These are phyloP conservation scores for Globomyces pollinis-pini DNA, from an alignment of 192 early-diverging fungal genomes.

Conservation along the genomic window DNA sequence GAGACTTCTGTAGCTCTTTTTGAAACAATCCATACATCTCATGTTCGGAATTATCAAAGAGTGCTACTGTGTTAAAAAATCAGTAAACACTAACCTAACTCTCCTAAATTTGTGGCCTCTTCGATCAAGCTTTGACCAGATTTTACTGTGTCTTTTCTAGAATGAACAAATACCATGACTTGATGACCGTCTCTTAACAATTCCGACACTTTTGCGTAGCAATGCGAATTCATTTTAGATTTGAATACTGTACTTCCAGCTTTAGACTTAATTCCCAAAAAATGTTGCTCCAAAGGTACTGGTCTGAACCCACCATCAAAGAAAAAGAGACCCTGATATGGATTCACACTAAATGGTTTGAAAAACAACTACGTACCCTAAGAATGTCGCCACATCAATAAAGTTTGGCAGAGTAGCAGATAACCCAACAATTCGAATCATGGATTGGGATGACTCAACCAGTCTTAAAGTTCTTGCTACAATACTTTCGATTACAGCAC, in stretches of 20 bases:
- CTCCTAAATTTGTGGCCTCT: slow-evolving; percentile 58
- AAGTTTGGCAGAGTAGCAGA: slow-evolving; percentile 99
- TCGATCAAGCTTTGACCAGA: slow-evolving; percentile 76
- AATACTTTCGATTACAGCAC: slow-evolving; percentile 92
- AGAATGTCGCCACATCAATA: slow-evolving; percentile 86
- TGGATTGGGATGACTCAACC: slow-evolving; percentile 79
- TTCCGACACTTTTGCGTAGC: slow-evolving; percentile 71
- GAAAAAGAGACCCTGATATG: slow-evolving; percentile 86
- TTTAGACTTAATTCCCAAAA: slow-evolving; percentile 86
- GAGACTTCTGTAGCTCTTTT: slow-evolving; percentile 62
- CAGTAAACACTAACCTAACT: no score
- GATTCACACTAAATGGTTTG: no score
- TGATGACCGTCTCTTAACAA: slow-evolving; percentile 78
- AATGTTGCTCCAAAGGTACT: slow-evolving; percentile 93
- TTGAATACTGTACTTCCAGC: slow-evolving; percentile 55
- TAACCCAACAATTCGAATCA: slow-evolving; percentile 95
- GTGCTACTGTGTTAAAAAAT: slow-evolving; percentile 17
- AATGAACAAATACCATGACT: slow-evolving; percentile 99
- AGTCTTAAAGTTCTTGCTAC: slow-evolving; percentile 90
- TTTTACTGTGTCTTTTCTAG: slow-evolving; percentile 96
- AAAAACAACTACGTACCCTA: no score
- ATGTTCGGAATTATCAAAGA: slow-evolving; percentile 56
- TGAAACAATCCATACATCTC: slow-evolving; percentile 39
- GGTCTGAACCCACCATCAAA: slow-evolving; percentile 95
- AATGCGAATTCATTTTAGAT: slow-evolving; percentile 68